Percentiles rank a stretch among this genome's conserved stretches.
Conservation (phyloP, 306 rosid genomes). For the Arachis stenosperma region DNA sequence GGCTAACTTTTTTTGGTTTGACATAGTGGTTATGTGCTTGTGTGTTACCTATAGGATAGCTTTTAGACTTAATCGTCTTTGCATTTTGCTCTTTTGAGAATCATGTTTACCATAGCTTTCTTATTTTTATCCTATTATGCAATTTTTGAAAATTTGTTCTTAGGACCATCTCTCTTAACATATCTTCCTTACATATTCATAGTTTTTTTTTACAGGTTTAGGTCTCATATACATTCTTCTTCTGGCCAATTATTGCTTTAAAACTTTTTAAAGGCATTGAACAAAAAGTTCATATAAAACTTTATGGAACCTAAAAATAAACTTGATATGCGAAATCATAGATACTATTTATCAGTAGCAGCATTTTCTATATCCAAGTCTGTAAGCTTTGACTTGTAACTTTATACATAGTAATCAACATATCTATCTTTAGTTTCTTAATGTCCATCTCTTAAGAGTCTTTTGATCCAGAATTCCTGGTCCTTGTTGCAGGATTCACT, state of each 20-base stretch:
- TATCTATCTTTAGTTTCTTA: conserved; percentile 29
- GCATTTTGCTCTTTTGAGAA: not conserved
- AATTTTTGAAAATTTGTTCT: conserved; percentile 1
- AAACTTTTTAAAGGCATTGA: conserved; percentile 21
- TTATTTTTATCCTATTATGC: not conserved
- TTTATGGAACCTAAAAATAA: not conserved
- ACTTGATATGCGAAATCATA: not conserved
- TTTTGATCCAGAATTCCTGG: conserved; percentile 36
- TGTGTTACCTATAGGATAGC: conserved; percentile 6
- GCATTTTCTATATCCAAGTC: not conserved
- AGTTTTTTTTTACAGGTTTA: not conserved
- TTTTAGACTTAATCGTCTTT: conserved; percentile 22
- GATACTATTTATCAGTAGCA: conserved; percentile 14
- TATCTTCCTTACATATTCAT: conserved; percentile 15
- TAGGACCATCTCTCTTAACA: conserved; percentile 6
- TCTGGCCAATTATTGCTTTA: not conserved
- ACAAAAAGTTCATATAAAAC: conserved; percentile 9
- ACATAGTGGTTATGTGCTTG: conserved; percentile 20
- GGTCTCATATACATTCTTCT: not conserved
- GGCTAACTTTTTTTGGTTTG: conserved; percentile 35
- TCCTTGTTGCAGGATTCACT: conserved; percentile 78
- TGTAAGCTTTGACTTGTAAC: not conserved
- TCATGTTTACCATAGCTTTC: not conserved
- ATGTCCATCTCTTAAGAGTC: conserved; percentile 27
- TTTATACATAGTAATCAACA: not conserved